Base-by-base conservation (phyloP, 331 rosid genomes). In the Telfairia occidentalis region DNA sequence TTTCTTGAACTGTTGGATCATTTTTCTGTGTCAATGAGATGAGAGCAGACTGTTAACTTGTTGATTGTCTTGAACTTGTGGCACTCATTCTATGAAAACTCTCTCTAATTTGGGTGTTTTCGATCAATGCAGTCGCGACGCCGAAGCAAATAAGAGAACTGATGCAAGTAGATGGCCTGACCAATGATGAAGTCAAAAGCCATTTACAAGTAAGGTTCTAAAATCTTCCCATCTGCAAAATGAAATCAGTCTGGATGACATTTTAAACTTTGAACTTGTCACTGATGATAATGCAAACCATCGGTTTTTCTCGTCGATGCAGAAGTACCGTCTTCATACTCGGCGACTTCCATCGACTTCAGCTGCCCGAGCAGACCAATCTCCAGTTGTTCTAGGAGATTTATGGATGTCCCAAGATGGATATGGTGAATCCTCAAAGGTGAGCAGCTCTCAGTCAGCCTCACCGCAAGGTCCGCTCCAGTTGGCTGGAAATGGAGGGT, bases 61-160 rank as follows among this genome's bases (percentile, higher is more conserved):
- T 69, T 16, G 55, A 63, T 45, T 26, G 43, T 69, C 74, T 6
- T 26, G 30, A 4, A 23, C 3, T 23, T 23, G 9, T 55, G 34
- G 8, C 34, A 24, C 16, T 55, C 61, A 23, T n/a, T n/a, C n/a
- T n/a, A n/a, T 40, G 45, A 40, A 40, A 7, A 5, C 19, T 4
- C 29, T 48, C 29, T 71, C 58, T 71, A 28, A 71, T 71, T 71
- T 30, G 13, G 9, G 34, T 49, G 4, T 82, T 72, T 63, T 34
- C 38, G 16, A 70, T 77, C 16, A 70, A 81, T 84, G 81, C 90
- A 92, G 99, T 83, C 11, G 99, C 99, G 43, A 95, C 99, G 4
- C 99, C 99, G 50, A 95, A 95, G 87, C 99, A 95, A 83, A 95
- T 95, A 52, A 86, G 99, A 85, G 99, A 95, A 54, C 86, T 95